A percentile compares a stretch with the other conserved stretches of the same genome.
These are phyloP conservation scores for Podila clonocystis DNA, from an alignment of 192 early-diverging fungal species.

Conservation along the genomic window DNA sequence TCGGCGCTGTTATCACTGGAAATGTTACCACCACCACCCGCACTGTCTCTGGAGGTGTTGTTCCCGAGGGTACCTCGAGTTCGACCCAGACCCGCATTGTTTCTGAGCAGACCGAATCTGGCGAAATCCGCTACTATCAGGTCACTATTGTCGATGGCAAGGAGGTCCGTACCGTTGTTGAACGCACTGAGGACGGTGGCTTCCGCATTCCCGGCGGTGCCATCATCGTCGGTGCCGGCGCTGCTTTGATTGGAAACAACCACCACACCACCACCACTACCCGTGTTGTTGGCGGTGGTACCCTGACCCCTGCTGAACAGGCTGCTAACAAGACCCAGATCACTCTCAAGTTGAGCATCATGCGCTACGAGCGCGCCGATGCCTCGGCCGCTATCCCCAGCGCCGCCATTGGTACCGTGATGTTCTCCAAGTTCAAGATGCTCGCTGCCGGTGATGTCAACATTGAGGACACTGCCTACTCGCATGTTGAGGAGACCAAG, in stretches of 20 bases:
- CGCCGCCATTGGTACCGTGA: conserved; percentile 32
- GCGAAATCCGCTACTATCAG: conserved; percentile 38
- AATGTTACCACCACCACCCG: conserved; percentile 47
- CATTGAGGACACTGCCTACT: conserved; percentile 39
- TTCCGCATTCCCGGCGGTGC: conserved; percentile 49
- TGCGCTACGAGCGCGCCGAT: conserved; percentile 52
- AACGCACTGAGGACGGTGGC: conserved; percentile 46
- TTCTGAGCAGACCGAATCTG: conserved; percentile 25
- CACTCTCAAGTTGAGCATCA: conserved; percentile 49
- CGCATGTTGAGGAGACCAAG: conserved; percentile 48
- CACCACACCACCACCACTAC: conserved; percentile 48
- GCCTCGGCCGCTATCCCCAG: conserved; percentile 35
- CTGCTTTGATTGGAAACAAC: conserved; percentile 42
- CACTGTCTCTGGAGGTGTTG: conserved; percentile 19
- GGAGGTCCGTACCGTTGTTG: conserved; percentile 49
- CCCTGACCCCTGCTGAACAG: conserved; percentile 44
- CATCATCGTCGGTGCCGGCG: conserved; percentile 45
- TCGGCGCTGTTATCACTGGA: conserved; percentile 47
- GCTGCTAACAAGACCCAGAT: conserved; percentile 53
- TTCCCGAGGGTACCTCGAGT: conserved; percentile 8
- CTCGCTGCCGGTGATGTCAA: conserved; percentile 36
- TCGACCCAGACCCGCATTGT: conserved; percentile 49
- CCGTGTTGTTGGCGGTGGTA: conserved; percentile 41
- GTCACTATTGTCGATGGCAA: conserved; percentile 42
- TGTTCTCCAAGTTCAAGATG: conserved; percentile 56